Evolutionary conservation across 1,139 yeast genomes (phyloP).

Genomic region (Trichomonascaceae sp.): DNA sequence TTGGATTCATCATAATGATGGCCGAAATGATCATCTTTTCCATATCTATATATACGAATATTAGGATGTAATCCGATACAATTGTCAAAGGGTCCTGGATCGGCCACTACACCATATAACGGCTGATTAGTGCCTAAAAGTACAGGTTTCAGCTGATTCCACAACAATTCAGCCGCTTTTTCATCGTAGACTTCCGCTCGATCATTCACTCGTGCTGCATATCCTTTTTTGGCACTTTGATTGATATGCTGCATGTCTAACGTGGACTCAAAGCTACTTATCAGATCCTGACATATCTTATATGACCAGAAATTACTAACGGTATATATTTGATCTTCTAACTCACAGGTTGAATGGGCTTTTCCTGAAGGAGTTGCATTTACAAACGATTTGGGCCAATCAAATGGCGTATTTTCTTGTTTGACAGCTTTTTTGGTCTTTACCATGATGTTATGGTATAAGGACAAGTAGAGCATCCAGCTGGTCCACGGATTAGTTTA

Average conservation of each 20-base stretch:
- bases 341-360: conserved; percentile 12
- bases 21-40: conserved; percentile 55
- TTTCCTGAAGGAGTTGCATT: conserved; percentile 12
- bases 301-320: conserved; percentile 42
- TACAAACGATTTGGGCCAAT: conserved; percentile 19
- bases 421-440: background rate
- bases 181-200: conserved; percentile 41
- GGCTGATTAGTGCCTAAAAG: conserved; percentile 19
- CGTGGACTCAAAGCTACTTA: conserved; percentile 18
- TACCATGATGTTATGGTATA: background rate
- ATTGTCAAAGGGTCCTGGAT: conserved; percentile 26
- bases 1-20: conserved; percentile 62
- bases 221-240: conserved; percentile 34
- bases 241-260: conserved; percentile 1
- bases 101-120: conserved; percentile 1
- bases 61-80: conserved; percentile 55
- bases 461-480: background rate
- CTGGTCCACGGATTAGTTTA: too few species aligned
- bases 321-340: conserved; percentile 41
- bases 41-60: conserved; percentile 51
- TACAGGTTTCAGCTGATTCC: conserved; percentile 39
- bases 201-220: conserved; percentile 58
- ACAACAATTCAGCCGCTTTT: conserved; percentile 38
- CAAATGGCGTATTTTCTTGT: background rate
- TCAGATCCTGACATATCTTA: conserved; percentile 42